These are phyloP conservation scores for Hysterium pulicare DNA, from an alignment of 2,329 filamentous ascomycete species.

Conservation along the genomic window DNA sequence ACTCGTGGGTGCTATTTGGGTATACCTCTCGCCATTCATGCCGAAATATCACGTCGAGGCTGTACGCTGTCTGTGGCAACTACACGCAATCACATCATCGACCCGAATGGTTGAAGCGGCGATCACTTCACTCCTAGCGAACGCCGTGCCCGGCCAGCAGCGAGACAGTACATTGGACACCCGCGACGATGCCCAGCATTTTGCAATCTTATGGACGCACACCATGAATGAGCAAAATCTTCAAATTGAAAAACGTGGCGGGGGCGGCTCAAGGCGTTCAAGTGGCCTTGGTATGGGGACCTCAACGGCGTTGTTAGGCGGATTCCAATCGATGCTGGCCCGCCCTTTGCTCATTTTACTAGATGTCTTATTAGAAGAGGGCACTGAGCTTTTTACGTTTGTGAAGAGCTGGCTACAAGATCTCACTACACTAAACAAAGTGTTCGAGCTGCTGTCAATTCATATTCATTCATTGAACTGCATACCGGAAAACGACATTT, in stretches of 20 bases:
- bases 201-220: conserved; percentile 80
- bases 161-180: conserved; percentile 4
- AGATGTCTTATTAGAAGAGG: conserved; percentile 71
- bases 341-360: conserved; percentile 78
- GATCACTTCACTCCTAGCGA: conserved; percentile 64
- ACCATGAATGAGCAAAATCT: conserved; percentile 45
- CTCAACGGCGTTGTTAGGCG: conserved; percentile 40
- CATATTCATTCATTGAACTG: conserved; percentile 32
- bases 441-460: conserved; percentile 36
- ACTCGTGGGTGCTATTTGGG: conserved; percentile 73
- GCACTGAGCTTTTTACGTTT: conserved; percentile 70
- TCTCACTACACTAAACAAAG: conserved; percentile 50
- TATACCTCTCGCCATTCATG: conserved; percentile 72
- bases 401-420: conserved; percentile 77
- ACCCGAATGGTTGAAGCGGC: conserved; percentile 78
- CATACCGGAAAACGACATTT: conserved; percentile 16
- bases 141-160: neutral
- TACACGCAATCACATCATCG: conserved; percentile 68
- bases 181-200: conserved; percentile 56
- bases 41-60: conserved; percentile 95
- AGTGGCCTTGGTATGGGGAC: conserved; percentile 27
- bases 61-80: conserved; percentile 78
- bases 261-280: conserved; percentile 19
- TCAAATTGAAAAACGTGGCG: conserved; percentile 33
- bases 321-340: conserved; percentile 71